Evolutionary conservation across 148 eudicot species (phyloP), one percentile per base, ranked within the genome.

Genomic region (Gaultheria prostrata): DNA sequence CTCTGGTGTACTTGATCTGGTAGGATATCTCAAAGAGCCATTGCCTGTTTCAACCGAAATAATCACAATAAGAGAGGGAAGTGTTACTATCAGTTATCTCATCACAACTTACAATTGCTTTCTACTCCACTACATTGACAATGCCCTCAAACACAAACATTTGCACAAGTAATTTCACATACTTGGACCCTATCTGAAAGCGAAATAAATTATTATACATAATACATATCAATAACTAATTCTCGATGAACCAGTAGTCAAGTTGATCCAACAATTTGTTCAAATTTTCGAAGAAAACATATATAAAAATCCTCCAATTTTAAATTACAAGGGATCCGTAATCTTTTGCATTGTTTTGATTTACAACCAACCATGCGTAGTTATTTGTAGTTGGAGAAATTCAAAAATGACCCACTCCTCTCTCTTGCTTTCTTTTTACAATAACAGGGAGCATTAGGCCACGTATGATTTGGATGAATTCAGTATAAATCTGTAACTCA

Each of bases 11-110:
- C 57, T 43, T 71, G 83, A 71, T 80, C 79, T 70, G 78, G 33
- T 35, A 71, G 78, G 78, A 82, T 85, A 80, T 65, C 24, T 76
- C 72, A 76, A 85, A 76, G 59, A 77, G 65, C 72, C 87, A 82
- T 83, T 82, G 79, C 83, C 86, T 78, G 26, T 61, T 48, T 78
- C 85, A 82, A 83, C 87, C 89, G 86, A 51, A 83, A 82, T 26
- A 74, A 28, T 80, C 81, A 78, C 75, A 26, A 53, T 2, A 49
- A 28, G 24, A 74, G 20, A 59, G 71, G 28, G 45, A 21, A 63
- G 24, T 35, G 69, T 49, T 49, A 79, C 21, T 43, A 46, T 33
- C 18, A 39, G 28, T 63, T 51, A 54, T 24, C 61, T 79, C 11
- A 21, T 48, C 65, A 17, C 30, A 30, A 24, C 50, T 76, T 50